These are phyloP conservation scores for Trypanosoma melophagium DNA, from an alignment of 208 protist species.

Conservation along the genomic window DNA sequence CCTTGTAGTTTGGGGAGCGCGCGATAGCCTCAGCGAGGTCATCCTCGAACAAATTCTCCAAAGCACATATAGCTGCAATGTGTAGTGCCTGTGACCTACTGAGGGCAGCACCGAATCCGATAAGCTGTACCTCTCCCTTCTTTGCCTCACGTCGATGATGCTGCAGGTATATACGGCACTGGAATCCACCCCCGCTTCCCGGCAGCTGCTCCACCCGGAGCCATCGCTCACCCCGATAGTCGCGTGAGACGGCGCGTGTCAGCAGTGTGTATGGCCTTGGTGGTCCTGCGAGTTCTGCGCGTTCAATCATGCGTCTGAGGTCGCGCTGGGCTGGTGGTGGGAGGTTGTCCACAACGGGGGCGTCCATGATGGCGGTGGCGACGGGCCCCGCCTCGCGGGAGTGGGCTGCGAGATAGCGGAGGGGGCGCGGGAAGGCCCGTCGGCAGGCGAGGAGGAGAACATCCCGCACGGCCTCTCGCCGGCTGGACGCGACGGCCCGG, in stretches of 20 bases:
- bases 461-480: conserved; percentile 51
- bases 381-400: conserved; percentile 42
- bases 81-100: conserved; percentile 51
- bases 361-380: conserved; percentile 49
- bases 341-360: conserved; percentile 66
- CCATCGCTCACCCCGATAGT: conserved; percentile 50
- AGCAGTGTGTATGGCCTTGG: conserved; percentile 35
- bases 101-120: conserved; percentile 59
- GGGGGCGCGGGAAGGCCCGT: conserved; percentile 55
- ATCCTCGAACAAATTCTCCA: conserved; percentile 44
- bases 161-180: conserved; percentile 77
- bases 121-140: conserved; percentile 63
- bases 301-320: conserved; percentile 28
- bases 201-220: conserved; percentile 60
- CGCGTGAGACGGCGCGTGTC: conserved; percentile 30
- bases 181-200: conserved; percentile 39
- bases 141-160: conserved; percentile 36
- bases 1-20: conserved; percentile 22
- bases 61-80: conserved; percentile 43
- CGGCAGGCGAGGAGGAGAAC: conserved; percentile 76
- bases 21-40: conserved; percentile 28
- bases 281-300: conserved; percentile 23
- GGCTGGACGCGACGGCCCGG: conserved; percentile 56
- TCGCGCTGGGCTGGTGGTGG: conserved; percentile 45
- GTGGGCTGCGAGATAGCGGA: conserved; percentile 58